Base-by-base conservation (phyloP, 2,329 filamentous ascomycete species). In the Ophiosphaerella korrae region DNA sequence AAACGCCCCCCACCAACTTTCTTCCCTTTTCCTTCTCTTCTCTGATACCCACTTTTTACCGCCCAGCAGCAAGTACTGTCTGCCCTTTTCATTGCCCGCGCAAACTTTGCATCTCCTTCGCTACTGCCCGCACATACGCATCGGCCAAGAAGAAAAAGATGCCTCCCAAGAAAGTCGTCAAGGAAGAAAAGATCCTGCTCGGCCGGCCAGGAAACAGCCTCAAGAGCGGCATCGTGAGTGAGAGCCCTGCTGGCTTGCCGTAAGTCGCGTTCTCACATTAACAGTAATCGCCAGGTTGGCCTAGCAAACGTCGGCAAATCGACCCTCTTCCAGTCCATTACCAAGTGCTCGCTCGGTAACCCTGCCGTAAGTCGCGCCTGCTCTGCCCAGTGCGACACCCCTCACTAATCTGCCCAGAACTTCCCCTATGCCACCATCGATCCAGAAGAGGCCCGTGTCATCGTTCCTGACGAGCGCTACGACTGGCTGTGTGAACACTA, bases 341-440 rank as follows among this genome's bases (percentile, higher is more conserved):
- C 94, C 74, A 97, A 97, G 83, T 96, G 89, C 78, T 86, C 87
- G 62, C 88, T 99, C 71, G 94, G 95, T 80, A 99, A 97, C 82
- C 95, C 95, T 69, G 94, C 94, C 81, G 88, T 90, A 83, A 77
- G 86, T 83, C 47, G 53, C 50, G 11, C 53, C 32, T 44, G 38
- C 16, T 21, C 8, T 16, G 14, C 13, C 21, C 7, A 26, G 3
- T 24, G 34, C 16, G 26, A 7, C 7, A 7, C 26, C 23, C 33
- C 46, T 42, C 42, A 41, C 51, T 54, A 48, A 68, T 64, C 60
- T 63, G 65, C 63, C 66, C 73, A 90, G 87, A 99, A 99, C 81
- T 99, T 97, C 75, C 94, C 94, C 48, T 99, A 96, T 82, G 94
- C 94, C 73, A 99, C 94, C 70, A 99, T 99, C 77, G 92, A 99